phyloP scores from a whole-genome alignment of 352 stramenopile species.

The Phytophthora macrochlamydospora region DNA sequence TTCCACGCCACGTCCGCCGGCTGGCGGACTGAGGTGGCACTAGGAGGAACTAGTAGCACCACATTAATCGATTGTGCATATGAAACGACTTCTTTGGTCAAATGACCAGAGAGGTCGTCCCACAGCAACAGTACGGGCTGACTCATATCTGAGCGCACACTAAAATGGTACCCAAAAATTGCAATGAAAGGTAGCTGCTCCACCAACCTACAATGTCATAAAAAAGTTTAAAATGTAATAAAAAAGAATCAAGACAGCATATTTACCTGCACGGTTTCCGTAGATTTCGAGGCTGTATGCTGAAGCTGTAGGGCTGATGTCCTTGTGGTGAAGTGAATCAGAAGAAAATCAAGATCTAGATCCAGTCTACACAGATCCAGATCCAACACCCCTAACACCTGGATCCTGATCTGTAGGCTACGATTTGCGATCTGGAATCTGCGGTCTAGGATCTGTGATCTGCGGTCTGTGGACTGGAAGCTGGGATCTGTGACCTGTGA shows the following conservation, averaged over 20 bases:
- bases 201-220: conserved; percentile 12
- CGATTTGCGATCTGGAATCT: too few species aligned
- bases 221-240: neutral
- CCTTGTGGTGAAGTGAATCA: too few species aligned
- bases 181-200: conserved; percentile 7
- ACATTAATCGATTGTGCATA: conserved; percentile 18
- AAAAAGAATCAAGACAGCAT: neutral
- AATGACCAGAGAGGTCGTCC: conserved; percentile 37
- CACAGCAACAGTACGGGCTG: conserved; percentile 16
- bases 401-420: too few species aligned
- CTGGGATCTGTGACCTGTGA: too few species aligned
- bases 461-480: too few species aligned
- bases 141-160: conserved; percentile 4
- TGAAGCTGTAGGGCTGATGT: neutral
- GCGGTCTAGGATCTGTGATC: too few species aligned
- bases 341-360: too few species aligned
- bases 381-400: too few species aligned
- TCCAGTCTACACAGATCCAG: too few species aligned
- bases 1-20: conserved; percentile 28
- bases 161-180: conserved; percentile 24
- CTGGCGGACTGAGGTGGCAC: conserved; percentile 11
- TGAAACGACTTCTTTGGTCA: conserved; percentile 23
- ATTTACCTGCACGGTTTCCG: conserved; percentile 4
- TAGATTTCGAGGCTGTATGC: conserved; percentile 16
- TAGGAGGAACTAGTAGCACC: conserved; percentile 5